Base-by-base conservation (phyloP, 306 rosid species). In the Malus fusca region DNA sequence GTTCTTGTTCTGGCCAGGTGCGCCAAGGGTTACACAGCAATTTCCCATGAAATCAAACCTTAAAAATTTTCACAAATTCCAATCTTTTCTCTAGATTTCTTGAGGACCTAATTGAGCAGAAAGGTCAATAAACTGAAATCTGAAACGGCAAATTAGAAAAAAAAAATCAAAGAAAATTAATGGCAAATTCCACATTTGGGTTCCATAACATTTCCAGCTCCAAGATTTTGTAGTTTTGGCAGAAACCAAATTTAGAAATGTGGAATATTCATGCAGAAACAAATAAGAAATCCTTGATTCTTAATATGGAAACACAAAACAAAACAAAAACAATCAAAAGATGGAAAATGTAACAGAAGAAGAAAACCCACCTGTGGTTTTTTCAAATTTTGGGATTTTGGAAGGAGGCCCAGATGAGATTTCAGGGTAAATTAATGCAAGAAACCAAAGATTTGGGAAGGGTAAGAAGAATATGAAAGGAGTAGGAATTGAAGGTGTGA, bases 21-120 rank as follows among this genome's bases (percentile, higher is more conserved):
- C 46, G n/a, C 84, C 59, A 23, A 86, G 82, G 30, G 48, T 33
- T 71, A 81, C 91, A 74, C 91, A 87, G 30, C 91, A 87, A 79
- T 87, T 87, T 28, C 91, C 91, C 91, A 87, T 85, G 69, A 61
- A 46, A 42, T 69, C 79, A 69, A 46, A 64, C 25, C 78, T 77
- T 68, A 26, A 28, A 68, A 77, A 4, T 68, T 70, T 68, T 15
- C 71, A 72, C 58, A 23, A 51, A 43, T 76, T 55, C 74, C 66
- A 40, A 3, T 40, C n/a, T 46, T 76, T 79, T 72, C 59, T 35
- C 26, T 9, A 48, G 78, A 79, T 69, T 79, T 64, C 79, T 68
- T 56, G 25, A 22, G 63, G n/a, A 66, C 80, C 70, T 78, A 42
- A 74, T 58, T 67, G 40, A 68, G 71, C 68, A 78, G 11, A 76